Percentiles rank a stretch among this genome's conserved stretches.
phyloP scores from a whole-genome alignment of 148 eudicot genomes.

The Drosera capensis region DNA sequence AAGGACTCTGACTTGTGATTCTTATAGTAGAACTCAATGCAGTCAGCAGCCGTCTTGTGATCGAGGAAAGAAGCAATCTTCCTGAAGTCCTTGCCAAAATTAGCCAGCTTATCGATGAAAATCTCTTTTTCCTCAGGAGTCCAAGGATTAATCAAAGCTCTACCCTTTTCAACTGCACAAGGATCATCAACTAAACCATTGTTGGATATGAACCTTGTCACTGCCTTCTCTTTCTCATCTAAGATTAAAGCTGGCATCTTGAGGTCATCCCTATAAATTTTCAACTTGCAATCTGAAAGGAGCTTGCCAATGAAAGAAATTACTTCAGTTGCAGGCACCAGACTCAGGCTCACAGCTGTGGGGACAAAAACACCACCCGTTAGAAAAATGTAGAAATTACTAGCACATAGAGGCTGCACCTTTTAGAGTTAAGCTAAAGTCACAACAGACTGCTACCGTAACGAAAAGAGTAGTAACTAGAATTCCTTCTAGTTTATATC shows the following conservation, averaged over 20 bases:
- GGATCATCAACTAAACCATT: constrained; percentile 86
- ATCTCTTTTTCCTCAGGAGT: constrained; percentile 49
- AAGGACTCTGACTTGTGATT: constrained; percentile 71
- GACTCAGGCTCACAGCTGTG: constrained; percentile 32
- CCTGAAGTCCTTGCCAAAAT: constrained; percentile 59
- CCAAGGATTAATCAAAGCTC: constrained; percentile 66
- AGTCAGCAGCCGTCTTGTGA: constrained; percentile 76
- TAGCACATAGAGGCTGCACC: no score
- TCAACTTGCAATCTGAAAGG: constrained; percentile 36
- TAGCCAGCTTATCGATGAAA: constrained; percentile 54
- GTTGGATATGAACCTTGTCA: constrained; percentile 43
- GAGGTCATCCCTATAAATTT: constrained; percentile 29
- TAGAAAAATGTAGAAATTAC: neutral
- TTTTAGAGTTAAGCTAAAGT: no score
- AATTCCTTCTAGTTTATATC: no score
- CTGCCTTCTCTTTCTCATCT: constrained; percentile 40
- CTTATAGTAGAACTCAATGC: constrained; percentile 86
- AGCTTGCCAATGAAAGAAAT: constrained; percentile 32
- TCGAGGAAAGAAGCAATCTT: constrained; percentile 71
- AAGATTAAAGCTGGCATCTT: constrained; percentile 82
- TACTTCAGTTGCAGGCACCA: constrained; percentile 34
- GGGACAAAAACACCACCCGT: neutral
- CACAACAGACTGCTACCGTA: no score
- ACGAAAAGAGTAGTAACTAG: no score
- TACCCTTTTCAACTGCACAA: constrained; percentile 60